phyloP scores from a whole-genome alignment of 805 yeast genomes.

The Maudiozyma turicensis region DNA sequence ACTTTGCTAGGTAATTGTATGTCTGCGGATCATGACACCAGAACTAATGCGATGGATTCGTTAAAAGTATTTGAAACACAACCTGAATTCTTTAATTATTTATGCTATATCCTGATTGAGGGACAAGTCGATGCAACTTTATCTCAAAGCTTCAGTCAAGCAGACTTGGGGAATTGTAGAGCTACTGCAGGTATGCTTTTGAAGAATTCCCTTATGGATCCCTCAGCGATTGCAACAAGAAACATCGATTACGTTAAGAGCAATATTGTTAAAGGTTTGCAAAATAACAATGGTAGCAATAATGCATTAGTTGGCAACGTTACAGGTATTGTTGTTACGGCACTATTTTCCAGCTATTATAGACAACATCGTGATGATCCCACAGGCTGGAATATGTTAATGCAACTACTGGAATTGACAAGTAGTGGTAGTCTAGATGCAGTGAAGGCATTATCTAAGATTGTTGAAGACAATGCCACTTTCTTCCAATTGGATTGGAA shows the following conservation, averaged over 20 bases:
- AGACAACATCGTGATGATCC: slow-evolving; percentile 29
- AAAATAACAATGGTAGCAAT: slow-evolving; percentile 7
- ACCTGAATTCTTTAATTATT: slow-evolving; percentile 74
- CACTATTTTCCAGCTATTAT: slow-evolving; percentile 51
- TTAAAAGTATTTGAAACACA: slow-evolving; percentile 58
- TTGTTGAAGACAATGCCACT: slow-evolving; percentile 78
- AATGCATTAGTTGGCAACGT: slow-evolving; percentile 59
- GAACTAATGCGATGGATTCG: slow-evolving; percentile 64
- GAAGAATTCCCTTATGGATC: slow-evolving; percentile 58
- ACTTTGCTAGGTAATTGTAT: slow-evolving; percentile 62
- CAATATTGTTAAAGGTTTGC: slow-evolving; percentile 34
- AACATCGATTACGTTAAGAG: slow-evolving; percentile 36
- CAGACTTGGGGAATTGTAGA: slow-evolving; percentile 32
- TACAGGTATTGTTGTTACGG: slow-evolving; percentile 83
- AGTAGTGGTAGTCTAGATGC: slow-evolving; percentile 30
- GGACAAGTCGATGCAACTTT: slow-evolving; percentile 37
- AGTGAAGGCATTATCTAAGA: slow-evolving; percentile 69
- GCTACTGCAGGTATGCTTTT: slow-evolving; percentile 84
- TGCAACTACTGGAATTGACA: slow-evolving; percentile 55
- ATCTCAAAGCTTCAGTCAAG: slow-evolving; percentile 10
- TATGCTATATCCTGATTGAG: slow-evolving; percentile 60
- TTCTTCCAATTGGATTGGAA: slow-evolving; percentile 55
- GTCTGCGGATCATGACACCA: slow-evolving; percentile 43
- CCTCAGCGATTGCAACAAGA: slow-evolving; percentile 19
- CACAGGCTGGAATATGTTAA: slow-evolving; percentile 57